Evolutionary conservation across 2,329 filamentous ascomycete genomes (phyloP), one percentile per base, ranked within the genome.

Genomic region (Talaromyces sp.): DNA sequence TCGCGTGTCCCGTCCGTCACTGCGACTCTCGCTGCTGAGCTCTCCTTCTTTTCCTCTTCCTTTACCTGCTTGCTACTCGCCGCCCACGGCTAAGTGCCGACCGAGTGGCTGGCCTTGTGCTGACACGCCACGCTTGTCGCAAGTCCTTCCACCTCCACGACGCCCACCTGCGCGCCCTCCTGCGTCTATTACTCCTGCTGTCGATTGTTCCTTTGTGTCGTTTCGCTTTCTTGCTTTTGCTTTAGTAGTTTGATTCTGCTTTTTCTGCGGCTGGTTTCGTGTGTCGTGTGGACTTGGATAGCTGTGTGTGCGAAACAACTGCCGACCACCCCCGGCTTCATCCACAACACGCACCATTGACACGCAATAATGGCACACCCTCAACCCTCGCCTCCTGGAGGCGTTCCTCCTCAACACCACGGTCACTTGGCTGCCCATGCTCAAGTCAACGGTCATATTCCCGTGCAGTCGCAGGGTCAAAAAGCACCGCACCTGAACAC

Each of bases 341-440:
- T 5, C 31, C 55, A 53, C 26, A 7, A 48, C 35, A 31, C 48
- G 51, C 35, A 53, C 41, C 54, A 46, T 38, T 26, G 50, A 31
- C 11, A 10, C 48, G 26, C 48, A 29, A 76, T 64, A 65, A 91
- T 91, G 88, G 87, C 88, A 68, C 89, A 90, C 75, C 88, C 90
- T 69, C 90, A 92, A 71, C 87, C 88, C 48, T 93, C 90, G 68
- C 90, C 90, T 46, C 89, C 89, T 61, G 89, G 90, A 77, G 84
- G 81, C 73, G 89, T 92, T 78, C 80, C 83, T 64, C 80, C 81
- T 62, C 85, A 87, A 70, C 85, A 88, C 77, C 85, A 88, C 78
- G 85, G 83, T 57, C 85, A 86, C 61, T 85, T 88, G 66, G 82
- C 83, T 21, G 83, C 83, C 62, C 84, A 86, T 64, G 80, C 80